Base-by-base conservation (phyloP, 352 stramenopile genomes). In the Pythium phragmiticola region DNA sequence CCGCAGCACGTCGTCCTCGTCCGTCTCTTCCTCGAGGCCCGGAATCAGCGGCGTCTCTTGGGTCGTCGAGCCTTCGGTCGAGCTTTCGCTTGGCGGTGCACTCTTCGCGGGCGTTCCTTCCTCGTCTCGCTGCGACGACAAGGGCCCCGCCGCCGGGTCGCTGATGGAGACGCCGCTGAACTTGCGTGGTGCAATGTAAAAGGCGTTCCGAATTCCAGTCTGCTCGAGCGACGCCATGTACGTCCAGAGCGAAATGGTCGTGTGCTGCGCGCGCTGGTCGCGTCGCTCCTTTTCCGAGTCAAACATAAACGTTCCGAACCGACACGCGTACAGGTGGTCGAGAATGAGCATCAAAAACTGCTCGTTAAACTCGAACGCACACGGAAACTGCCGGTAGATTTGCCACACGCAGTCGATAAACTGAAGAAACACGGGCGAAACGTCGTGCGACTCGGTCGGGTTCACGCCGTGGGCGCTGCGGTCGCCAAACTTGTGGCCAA, bases 361-460 rank as follows among this genome's bases (percentile, higher is more conserved):
- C 62, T 90, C 82, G 59, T 94, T 92, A 65, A 95, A 95, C 76
- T 95, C 84, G 51, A 94, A 95, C 17, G 86, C 76, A 34, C 75
- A 83, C 4, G 87, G 87, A 48, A 89, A 95, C 56, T 95, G 87
- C 34, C 63, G 59, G 33, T 86, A 65, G 12, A 94, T 64, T 60
- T 95, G 87, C 78, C 80, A 94, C 11, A 95, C 86, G n/a, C 85
- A 94, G 60, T 95, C 87, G 45, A 95, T 84, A 76, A 81, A 95
- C 65, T 94, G 87, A n/a, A 95, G 60, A 75, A 99, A 99, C 41
- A 99, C 93, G 3, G 98, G 97, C 42, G 96, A 98, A 9, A 96
- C 86, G 74, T 99, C 93, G n/a, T 95, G 91, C 47, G 97, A 95
- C 49, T 97, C 89, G 14, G 62, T 53, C 1, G 70, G 69, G 16